Percentiles rank a stretch among this genome's conserved stretches.
These are phyloP conservation scores for Casuarina glauca DNA, from an alignment of 306 rosid genomes.

Conservation along the genomic window DNA sequence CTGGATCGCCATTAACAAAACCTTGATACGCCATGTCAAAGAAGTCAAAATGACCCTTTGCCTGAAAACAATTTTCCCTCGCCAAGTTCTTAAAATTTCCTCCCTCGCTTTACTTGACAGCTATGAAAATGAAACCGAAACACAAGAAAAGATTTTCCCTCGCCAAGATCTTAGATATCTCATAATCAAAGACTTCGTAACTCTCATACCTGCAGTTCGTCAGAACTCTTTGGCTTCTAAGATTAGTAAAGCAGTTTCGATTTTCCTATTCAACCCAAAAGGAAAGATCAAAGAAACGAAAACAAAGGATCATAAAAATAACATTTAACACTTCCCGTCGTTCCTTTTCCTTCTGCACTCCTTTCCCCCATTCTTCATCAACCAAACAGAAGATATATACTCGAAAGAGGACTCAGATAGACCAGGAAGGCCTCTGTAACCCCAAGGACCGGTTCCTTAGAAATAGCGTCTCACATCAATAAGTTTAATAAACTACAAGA, in stretches of 20 bases:
- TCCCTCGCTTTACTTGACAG: neutral
- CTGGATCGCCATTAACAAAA: constrained; percentile 93
- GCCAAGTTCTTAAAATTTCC: neutral
- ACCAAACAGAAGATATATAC: too few species aligned
- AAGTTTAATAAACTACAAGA: too few species aligned
- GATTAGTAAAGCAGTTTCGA: constrained; percentile 3
- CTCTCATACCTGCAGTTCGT: neutral
- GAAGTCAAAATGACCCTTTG: constrained; percentile 83
- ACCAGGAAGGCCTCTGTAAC: too few species aligned
- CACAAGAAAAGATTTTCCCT: neutral
- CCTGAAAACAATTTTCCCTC: constrained; percentile 43
- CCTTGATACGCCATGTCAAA: constrained; percentile 99
- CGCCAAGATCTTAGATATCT: neutral
- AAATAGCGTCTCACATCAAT: too few species aligned
- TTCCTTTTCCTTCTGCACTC: neutral
- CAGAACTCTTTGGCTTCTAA: neutral
- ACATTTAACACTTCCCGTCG: neutral
- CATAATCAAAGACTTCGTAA: neutral
- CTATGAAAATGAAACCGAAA: neutral
- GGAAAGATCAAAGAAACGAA: too few species aligned
- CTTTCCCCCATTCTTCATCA: neutral
- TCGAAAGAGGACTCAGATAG: too few species aligned
- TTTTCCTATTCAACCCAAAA: too few species aligned
- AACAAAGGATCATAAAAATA: too few species aligned
- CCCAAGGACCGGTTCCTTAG: too few species aligned